Evolutionary conservation across 2,329 filamentous ascomycete genomes (phyloP).

Genomic region (Alternaria angustiovoidea): DNA sequence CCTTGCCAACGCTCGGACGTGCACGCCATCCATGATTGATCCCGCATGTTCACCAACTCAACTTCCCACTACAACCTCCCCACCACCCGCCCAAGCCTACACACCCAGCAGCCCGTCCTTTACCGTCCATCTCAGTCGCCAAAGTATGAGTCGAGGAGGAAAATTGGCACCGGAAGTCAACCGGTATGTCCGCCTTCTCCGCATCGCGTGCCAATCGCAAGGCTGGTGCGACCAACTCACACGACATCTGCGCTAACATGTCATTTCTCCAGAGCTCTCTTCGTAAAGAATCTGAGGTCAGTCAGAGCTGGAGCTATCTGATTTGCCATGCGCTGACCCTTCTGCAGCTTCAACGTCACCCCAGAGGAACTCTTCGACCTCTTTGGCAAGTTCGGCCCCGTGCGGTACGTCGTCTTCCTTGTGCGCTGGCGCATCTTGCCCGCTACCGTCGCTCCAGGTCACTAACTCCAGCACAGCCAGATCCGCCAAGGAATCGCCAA

Average conservation of each 20-base stretch:
- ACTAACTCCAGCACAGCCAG: conserved; percentile 69
- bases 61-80: conserved; percentile 11
- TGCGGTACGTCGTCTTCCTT: conserved; percentile 71
- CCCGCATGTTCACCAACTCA: conserved; percentile 20
- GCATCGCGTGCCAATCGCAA: conserved; percentile 24
- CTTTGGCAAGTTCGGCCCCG: conserved; percentile 96
- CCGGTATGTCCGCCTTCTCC: conserved; percentile 69
- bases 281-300: conserved; percentile 99
- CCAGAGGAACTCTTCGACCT: conserved; percentile 98
- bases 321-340: conserved; percentile 21
- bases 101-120: conserved; percentile 34
- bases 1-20: conserved; percentile 10
- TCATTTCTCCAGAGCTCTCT: conserved; percentile 79
- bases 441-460: background rate
- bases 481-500: conserved; percentile 97
- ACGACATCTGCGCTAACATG: conserved; percentile 44
- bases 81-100: conserved; percentile 19
- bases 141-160: conserved; percentile 92
- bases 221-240: conserved; percentile 33
- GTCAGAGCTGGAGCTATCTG: conserved; percentile 1
- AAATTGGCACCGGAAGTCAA: conserved; percentile 99
- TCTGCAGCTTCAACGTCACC: conserved; percentile 91
- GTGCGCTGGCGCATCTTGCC: conserved; percentile 9
- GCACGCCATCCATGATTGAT: conserved; percentile 14
- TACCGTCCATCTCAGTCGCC: conserved; percentile 36